A percentile compares a stretch with the other conserved stretches of the same genome.
These are phyloP conservation scores for Penicillium nucicola DNA, from an alignment of 495 filamentous ascomycete species.

Conservation along the genomic window DNA sequence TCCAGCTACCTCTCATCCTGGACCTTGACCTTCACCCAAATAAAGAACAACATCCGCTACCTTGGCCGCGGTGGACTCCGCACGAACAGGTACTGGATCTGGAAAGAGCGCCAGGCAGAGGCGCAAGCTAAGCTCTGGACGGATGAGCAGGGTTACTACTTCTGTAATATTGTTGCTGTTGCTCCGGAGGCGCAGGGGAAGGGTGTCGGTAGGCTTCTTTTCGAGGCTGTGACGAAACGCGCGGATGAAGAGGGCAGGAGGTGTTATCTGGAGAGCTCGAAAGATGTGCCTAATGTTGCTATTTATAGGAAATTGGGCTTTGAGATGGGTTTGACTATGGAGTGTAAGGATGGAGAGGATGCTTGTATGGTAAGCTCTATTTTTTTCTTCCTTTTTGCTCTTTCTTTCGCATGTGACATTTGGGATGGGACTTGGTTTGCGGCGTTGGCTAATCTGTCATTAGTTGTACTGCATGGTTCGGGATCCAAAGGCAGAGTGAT, in stretches of 20 bases:
- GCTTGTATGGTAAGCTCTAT: constrained; percentile 28
- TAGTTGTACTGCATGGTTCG: constrained; percentile 36
- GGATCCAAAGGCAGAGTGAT: constrained; percentile 19
- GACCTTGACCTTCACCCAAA: constrained; percentile 54
- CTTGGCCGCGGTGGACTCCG: constrained; percentile 57
- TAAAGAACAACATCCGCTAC: constrained; percentile 55
- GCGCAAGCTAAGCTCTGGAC: constrained; percentile 60
- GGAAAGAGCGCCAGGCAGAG: constrained; percentile 57
- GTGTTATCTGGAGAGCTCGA: constrained; percentile 63
- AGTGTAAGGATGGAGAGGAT: constrained; percentile 55
- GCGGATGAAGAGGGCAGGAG: constrained; percentile 56
- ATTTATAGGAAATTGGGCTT: constrained; percentile 66
- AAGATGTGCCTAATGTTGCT: constrained; percentile 57
- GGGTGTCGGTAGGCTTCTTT: constrained; percentile 55
- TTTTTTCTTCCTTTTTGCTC: neutral
- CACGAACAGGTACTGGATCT: constrained; percentile 61
- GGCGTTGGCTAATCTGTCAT: neutral
- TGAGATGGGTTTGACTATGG: constrained; percentile 55
- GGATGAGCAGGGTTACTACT: constrained; percentile 60
- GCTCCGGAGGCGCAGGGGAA: constrained; percentile 54
- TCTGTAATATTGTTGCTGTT: constrained; percentile 68
- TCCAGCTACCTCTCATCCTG: constrained; percentile 50
- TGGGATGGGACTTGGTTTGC: neutral
- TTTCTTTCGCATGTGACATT: neutral
- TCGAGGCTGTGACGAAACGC: constrained; percentile 51